A percentile compares a stretch with the other conserved stretches of the same genome.
phyloP scores from a whole-genome alignment of 1,284 basidiomycete species.

The Irpex sp. region DNA sequence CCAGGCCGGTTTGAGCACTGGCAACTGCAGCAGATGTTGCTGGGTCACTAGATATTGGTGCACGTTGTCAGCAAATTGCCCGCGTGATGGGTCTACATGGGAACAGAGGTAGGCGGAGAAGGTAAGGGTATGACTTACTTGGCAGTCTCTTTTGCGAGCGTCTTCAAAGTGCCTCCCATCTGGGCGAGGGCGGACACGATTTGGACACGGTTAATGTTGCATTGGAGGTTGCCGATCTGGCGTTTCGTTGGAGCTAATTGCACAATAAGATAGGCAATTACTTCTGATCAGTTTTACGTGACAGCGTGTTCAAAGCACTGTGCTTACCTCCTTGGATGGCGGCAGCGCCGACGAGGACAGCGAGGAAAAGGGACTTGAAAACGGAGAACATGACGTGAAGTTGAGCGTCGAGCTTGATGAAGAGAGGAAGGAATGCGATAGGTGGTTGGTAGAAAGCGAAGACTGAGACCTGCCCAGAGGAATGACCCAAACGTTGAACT shows the following conservation, averaged over 20 bases:
- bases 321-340: constrained; percentile 6
- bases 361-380: constrained; percentile 4
- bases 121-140: constrained; percentile 11
- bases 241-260: constrained; percentile 6
- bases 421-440: background rate
- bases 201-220: constrained; percentile 23
- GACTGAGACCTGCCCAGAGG: background rate
- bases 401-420: background rate
- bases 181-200: constrained; percentile 18
- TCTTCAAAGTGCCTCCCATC: constrained; percentile 10
- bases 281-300: too few species aligned
- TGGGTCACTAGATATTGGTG: constrained; percentile 23
- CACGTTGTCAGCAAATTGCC: background rate
- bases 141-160: constrained; percentile 1
- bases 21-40: constrained; percentile 20
- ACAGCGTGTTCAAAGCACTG: too few species aligned
- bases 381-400: background rate
- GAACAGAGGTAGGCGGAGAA: background rate
- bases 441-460: background rate
- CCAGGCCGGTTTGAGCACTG: constrained; percentile 26
- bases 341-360: background rate
- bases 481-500: background rate
- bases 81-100: background rate
- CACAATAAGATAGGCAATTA: too few species aligned
- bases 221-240: constrained; percentile 21